Evolutionary conservation across 306 rosid genomes (phyloP).

Genomic region (Chamaecrista fasciculata): DNA sequence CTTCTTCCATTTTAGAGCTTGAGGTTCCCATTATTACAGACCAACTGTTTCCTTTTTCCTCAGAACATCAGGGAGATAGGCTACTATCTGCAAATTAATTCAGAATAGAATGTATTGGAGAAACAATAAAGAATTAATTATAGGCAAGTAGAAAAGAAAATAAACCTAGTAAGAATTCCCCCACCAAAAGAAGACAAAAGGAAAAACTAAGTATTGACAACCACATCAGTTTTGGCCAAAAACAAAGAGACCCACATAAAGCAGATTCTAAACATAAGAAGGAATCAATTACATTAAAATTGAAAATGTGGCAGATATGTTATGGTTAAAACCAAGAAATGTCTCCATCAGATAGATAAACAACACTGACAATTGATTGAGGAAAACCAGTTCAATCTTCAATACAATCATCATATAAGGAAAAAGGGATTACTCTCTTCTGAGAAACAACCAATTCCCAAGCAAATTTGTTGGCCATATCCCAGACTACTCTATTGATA

Average conservation of each 20-base stretch:
- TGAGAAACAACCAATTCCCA: neutral
- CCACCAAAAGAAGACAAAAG: neutral
- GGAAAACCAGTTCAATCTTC: neutral
- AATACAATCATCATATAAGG: neutral
- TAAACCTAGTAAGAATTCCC: neutral
- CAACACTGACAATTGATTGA: neutral
- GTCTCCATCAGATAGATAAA: constrained; percentile 15
- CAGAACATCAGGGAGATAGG: constrained; percentile 14
- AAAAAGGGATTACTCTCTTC: neutral
- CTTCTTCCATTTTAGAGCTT: constrained; percentile 77
- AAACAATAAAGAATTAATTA: constrained; percentile 13
- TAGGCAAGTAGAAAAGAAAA: neutral
- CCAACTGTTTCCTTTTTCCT: constrained; percentile 25
- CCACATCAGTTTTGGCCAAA: too few species aligned
- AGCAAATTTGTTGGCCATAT: neutral
- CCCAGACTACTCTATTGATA: too few species aligned
- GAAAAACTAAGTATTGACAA: neutral
- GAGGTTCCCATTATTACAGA: constrained; percentile 61
- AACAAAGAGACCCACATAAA: neutral
- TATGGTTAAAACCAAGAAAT: constrained; percentile 2
- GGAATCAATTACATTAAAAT: constrained; percentile 6
- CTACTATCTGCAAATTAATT: constrained; percentile 39
- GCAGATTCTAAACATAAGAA: constrained; percentile 13
- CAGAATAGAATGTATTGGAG: constrained; percentile 11
- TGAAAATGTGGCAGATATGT: neutral